phyloP scores from a whole-genome alignment of 2,329 filamentous ascomycete species.

The Botrytis pseudocinerea region DNA sequence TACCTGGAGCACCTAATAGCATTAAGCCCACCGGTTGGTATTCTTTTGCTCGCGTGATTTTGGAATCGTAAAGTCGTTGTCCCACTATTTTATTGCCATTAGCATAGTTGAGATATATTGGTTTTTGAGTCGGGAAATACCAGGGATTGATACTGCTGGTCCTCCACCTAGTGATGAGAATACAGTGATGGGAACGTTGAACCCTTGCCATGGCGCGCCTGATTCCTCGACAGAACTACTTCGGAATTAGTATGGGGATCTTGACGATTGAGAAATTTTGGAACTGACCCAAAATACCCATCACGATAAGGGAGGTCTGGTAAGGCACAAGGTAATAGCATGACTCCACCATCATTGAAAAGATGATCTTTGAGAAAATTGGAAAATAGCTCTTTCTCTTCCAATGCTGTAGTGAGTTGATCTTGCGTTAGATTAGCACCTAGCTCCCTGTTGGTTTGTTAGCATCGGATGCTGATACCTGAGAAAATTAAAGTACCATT shows the following conservation, averaged over 20 bases:
- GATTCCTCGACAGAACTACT: constrained; percentile 20
- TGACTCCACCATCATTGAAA: constrained; percentile 26
- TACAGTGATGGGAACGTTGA: constrained; percentile 27
- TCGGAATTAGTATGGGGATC: neutral
- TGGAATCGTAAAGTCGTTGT: constrained; percentile 27
- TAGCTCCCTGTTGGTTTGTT: constrained; percentile 23
- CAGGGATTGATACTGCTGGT: constrained; percentile 30
- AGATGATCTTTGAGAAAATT: constrained; percentile 26
- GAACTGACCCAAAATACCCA: constrained; percentile 16
- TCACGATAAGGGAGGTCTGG: constrained; percentile 25
- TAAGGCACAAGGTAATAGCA: constrained; percentile 28
- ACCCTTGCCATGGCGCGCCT: constrained; percentile 31
- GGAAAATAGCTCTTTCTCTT: constrained; percentile 24
- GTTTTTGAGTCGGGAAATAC: neutral
- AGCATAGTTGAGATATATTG: neutral
- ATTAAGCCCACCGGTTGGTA: constrained; percentile 30
- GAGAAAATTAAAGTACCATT: constrained; percentile 11
- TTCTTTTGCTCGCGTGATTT: constrained; percentile 20
- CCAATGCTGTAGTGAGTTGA: constrained; percentile 21
- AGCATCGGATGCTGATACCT: neutral
- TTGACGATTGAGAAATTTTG: fast-evolving
- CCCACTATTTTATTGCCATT: constrained; percentile 24
- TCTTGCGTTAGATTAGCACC: constrained; percentile 24
- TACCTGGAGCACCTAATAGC: constrained; percentile 29
- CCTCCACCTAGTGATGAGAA: constrained; percentile 30